Evolutionary conservation across 1,284 basidiomycete genomes (phyloP).

Genomic region (Ceratobasidium sp.): DNA sequence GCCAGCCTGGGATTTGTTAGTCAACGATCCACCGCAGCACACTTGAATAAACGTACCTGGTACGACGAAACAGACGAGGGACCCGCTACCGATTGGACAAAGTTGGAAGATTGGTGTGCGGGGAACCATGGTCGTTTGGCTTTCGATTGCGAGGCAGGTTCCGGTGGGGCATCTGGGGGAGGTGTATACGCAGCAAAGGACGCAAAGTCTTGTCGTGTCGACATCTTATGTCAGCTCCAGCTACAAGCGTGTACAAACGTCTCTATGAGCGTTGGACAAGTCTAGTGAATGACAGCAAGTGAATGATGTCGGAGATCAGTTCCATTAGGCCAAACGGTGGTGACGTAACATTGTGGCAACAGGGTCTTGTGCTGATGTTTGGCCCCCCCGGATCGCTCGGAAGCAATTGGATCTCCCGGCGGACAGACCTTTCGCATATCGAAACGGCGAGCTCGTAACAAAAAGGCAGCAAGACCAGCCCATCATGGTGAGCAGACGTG

Average conservation of each 20-base stretch:
- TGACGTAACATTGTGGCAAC: not conserved
- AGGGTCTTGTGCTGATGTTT: slow-evolving; percentile 9
- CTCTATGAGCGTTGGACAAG: no score
- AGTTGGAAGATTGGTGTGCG: slow-evolving; percentile 49
- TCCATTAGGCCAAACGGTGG: not conserved
- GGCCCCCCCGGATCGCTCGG: not conserved
- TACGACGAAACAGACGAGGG: slow-evolving; percentile 55
- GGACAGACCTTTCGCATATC: slow-evolving; percentile 7
- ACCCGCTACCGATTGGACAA: slow-evolving; percentile 16
- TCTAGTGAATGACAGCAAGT: no score
- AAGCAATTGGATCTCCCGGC: slow-evolving; percentile 23
- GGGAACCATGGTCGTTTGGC: slow-evolving; percentile 65
- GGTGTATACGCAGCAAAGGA: slow-evolving; percentile 54
- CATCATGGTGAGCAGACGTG: slow-evolving; percentile 40
- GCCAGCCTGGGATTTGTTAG: slow-evolving; percentile 52
- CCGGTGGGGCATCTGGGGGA: slow-evolving; percentile 63
- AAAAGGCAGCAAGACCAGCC: slow-evolving; percentile 37
- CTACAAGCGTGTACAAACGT: no score
- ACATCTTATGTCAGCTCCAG: not conserved
- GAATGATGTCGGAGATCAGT: slow-evolving; percentile 27
- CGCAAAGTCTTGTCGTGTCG: slow-evolving; percentile 30
- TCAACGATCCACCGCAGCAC: not conserved
- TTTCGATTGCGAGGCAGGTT: slow-evolving; percentile 46
- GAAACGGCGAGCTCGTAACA: slow-evolving; percentile 41
- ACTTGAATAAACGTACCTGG: slow-evolving; percentile 57